Evolutionary conservation across 1,284 basidiomycete genomes (phyloP), one percentile per base, ranked within the genome.

Genomic region (Psilocybe mexicana): DNA sequence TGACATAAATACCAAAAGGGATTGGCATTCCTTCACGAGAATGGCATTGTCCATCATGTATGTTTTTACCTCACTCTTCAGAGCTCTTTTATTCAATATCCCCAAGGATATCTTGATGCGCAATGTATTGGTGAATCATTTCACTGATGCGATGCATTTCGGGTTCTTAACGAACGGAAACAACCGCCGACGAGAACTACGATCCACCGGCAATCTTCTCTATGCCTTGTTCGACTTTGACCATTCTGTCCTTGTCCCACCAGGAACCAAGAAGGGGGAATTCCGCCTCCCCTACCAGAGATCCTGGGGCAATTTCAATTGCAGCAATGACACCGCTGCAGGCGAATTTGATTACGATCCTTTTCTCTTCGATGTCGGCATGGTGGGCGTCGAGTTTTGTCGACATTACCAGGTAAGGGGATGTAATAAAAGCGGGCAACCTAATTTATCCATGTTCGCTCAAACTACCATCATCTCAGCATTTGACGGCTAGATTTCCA

Each of bases 341-440:
- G 69, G 69, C 0, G 69, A 72, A 58, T 61, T 63, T 25, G 68
- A 70, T 45, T 71, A 66, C 49, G 62, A 70, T 44, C 70, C 71
- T 0, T 72, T 72, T 52, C 61, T 65, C 2, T 67, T 60, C 28
- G 70, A 72, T 30, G 67, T 72, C 4, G 65, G 61, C 5, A 47
- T 47, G 2, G 26, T 71, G 11, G 69, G 71, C 0, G 42, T 62
- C 0, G 6, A 43, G 2, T 56, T 69, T 8, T 62, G 62, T 40
- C 0, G 8, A 0, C 0, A 28, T 28, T 67, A 54, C 45, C 57
- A 64, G 14, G 67, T 61, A 54, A 33, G 30, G 18, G 18, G 18
- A 0, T 18, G 18, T 18, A 18, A 18, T 18, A 0, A 18, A 18
- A 18, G 18, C 18, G 18, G 18, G 18, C 18, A 18, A 18, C 18